phyloP scores from a whole-genome alignment of 306 rosid species.

The Mimosa bimucronata region DNA sequence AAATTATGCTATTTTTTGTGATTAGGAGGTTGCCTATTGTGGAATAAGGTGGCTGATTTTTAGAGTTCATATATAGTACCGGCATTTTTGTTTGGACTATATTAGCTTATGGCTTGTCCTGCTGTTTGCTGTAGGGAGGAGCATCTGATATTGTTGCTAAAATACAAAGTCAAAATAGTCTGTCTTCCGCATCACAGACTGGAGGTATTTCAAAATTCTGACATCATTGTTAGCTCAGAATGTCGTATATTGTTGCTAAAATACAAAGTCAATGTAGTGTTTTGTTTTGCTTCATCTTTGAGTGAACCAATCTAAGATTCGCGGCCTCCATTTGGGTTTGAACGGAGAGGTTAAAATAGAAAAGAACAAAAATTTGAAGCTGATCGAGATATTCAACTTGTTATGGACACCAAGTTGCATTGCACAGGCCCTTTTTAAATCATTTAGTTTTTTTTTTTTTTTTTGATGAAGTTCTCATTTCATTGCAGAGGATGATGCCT shows the following conservation, averaged over 20 bases:
- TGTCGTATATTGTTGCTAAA: neutral
- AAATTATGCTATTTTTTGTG: neutral
- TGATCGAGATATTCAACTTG: neutral
- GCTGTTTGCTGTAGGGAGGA: constrained; percentile 48
- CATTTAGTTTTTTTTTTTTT: constrained; percentile 23
- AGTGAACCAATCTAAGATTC: neutral
- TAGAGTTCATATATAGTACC: neutral
- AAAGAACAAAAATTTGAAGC: neutral
- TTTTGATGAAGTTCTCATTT: constrained; percentile 34
- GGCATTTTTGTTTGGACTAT: constrained; percentile 21
- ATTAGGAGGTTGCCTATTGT: too few relatives aligned
- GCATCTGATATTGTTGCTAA: constrained; percentile 51
- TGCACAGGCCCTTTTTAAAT: constrained; percentile 19
- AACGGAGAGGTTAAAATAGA: neutral
- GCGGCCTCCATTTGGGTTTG: neutral
- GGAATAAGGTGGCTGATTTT: too few relatives aligned
- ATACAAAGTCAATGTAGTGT: too few relatives aligned
- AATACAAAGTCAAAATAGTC: constrained; percentile 51
- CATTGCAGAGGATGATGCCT: constrained; percentile 60
- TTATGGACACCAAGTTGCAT: constrained; percentile 5
- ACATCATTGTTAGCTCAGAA: neutral
- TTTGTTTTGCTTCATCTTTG: neutral
- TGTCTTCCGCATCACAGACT: constrained; percentile 49
- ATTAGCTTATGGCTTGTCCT: constrained; percentile 27
- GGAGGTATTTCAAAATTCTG: constrained; percentile 55